A percentile compares a stretch with the other conserved stretches of the same genome.
These are phyloP conservation scores for Diaporthe vaccinii DNA, from an alignment of 2,329 filamentous ascomycete species.

Conservation along the genomic window DNA sequence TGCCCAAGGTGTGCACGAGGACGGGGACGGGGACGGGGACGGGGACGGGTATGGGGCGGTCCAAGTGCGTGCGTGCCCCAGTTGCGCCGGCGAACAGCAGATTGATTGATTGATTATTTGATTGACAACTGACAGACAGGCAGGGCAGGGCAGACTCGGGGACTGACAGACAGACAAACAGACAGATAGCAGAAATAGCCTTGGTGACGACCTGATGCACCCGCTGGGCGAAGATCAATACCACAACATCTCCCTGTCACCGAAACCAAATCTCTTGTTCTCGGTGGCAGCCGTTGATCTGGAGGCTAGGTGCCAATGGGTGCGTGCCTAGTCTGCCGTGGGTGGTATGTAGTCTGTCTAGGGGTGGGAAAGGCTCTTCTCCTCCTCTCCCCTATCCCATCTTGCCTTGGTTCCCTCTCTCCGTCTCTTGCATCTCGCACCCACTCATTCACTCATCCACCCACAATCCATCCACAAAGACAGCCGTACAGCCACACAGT, in stretches of 20 bases:
- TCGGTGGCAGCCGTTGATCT: conserved; percentile 20
- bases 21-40: neutral
- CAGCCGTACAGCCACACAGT: neutral
- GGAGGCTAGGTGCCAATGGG: neutral
- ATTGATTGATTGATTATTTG: conserved; percentile 3
- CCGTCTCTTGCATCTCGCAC: neutral
- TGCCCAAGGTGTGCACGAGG: conserved; percentile 13
- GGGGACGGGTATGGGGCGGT: conserved; percentile 8
- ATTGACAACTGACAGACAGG: neutral
- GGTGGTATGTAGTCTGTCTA: neutral
- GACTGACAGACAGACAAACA: neutral
- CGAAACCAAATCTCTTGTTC: conserved; percentile 9
- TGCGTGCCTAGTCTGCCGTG: neutral
- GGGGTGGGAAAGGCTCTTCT: neutral
- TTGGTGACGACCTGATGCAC: neutral
- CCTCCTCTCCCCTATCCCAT: neutral
- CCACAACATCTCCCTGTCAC: conserved; percentile 14
- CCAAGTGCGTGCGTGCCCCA: conserved; percentile 13
- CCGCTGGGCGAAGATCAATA: conserved; percentile 5
- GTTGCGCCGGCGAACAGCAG: neutral
- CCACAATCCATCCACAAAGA: neutral
- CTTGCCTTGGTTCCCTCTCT: neutral
- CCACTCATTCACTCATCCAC: neutral
- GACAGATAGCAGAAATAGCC: neutral
- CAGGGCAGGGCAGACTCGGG: neutral